Base-by-base conservation (phyloP, 75 land plant species). In the Pinus tabuliformis region DNA sequence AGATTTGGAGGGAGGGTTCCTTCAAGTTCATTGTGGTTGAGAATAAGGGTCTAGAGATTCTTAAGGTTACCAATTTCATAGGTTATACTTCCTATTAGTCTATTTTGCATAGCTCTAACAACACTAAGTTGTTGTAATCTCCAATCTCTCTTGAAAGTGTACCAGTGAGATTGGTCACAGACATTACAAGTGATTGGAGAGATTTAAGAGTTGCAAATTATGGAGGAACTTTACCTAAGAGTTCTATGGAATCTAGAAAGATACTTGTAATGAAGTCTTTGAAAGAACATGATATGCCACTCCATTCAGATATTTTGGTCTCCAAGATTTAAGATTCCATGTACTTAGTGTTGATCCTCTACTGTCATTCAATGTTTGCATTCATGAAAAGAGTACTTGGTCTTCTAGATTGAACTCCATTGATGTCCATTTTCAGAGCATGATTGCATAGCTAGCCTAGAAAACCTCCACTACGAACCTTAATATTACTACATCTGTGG, bases 111-210 rank as follows among this genome's bases (percentile, higher is more conserved):
- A 90, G 79, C 52, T 91, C 92, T 33, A 92, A 76, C 71, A 70
- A 12, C 22, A 21, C 59, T 68, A 90, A 75, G 15, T 59, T 28
- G 0, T 37, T 24, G 12, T 81, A 79, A 15, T 62, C 17, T 1
- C 80, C 88, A 20, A 96, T 79, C 63, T 86, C 76, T 15, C 36
- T 64, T 0, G 96, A 94, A 77, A 96, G 86, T 5, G 78, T 49
- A 5, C 99, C 99, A 39, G 87, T 87, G 76, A 93, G 87, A 76
- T 96, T 91, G 3, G 83, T 82, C 3, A 81, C 82, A n/a, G 91
- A 76, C 7, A 96, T 89, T 16, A 88, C 79, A 9, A 96, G 75
- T 73, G 76, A 79, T 9, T 75, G 81, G 33, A 96, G 80, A 57
- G 83, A 70, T 1, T 33, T n/a, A 61, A 87, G 78, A 0, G 62